phyloP scores from a whole-genome alignment of 208 protist genomes.

The Sergeia podlipaevii region DNA sequence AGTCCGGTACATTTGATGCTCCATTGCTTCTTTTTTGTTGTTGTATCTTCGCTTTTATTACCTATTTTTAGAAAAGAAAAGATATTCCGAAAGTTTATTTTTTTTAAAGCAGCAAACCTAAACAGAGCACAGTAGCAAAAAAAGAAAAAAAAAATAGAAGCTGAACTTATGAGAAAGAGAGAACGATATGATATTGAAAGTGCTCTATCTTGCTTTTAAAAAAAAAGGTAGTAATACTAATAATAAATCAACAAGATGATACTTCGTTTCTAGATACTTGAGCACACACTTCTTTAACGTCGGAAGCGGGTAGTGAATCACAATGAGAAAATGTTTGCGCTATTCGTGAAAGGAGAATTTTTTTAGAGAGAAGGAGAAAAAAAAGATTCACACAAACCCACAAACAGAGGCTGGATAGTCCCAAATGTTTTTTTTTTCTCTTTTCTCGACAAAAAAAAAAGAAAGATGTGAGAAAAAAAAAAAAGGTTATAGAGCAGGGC shows the following conservation, averaged over 20 bases:
- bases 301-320: no score
- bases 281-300: no score
- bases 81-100: not conserved
- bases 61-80: slow-evolving; percentile 3
- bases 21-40: not conserved
- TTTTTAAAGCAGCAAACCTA: not conserved
- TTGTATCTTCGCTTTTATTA: not conserved
- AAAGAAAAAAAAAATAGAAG: not conserved
- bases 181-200: no score
- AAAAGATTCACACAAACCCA: not conserved
- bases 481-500: not conserved
- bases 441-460: not conserved
- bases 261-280: no score
- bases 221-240: no score
- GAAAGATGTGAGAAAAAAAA: not conserved
- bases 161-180: not conserved
- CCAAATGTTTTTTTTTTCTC: slow-evolving; percentile 3
- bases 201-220: no score
- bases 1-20: slow-evolving; percentile 4
- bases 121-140: not conserved
- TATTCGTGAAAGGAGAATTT: slow-evolving; percentile 1
- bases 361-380: slow-evolving; percentile 6
- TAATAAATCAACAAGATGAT: no score
- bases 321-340: no score
- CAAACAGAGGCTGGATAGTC: no score